Conservation (phyloP, 2,329 filamentous ascomycete genomes). For the Exserohilum turcica region DNA sequence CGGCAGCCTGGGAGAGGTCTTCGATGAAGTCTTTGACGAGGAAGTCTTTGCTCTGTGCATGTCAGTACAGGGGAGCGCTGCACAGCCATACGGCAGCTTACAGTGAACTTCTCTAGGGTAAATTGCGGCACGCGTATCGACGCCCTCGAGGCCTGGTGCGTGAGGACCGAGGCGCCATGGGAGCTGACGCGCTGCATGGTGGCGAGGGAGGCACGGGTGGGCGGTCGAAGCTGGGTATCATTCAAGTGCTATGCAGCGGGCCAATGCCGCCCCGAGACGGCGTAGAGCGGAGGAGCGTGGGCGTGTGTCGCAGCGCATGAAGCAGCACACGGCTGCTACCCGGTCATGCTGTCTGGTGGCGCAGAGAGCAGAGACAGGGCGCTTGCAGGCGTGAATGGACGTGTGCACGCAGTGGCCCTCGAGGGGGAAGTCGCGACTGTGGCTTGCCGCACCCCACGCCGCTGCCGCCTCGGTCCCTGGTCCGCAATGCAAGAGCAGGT, state of each 20-base stretch:
- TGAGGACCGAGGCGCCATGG: slow-evolving; percentile 52
- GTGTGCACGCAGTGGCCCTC: background rate
- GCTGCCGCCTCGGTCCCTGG: slow-evolving; percentile 21
- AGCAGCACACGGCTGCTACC: background rate
- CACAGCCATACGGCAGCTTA: slow-evolving; percentile 21
- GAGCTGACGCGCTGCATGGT: slow-evolving; percentile 45
- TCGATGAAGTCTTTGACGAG: slow-evolving; percentile 99
- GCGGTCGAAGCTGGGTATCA: slow-evolving; percentile 2
- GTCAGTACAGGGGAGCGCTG: slow-evolving; percentile 14
- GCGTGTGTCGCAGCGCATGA: slow-evolving; percentile 21
- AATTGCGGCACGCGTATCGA: slow-evolving; percentile 67
- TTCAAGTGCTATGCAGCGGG: slow-evolving; percentile 14
- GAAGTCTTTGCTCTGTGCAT: slow-evolving; percentile 68
- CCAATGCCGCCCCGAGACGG: slow-evolving; percentile 14
- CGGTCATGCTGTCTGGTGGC: background rate
- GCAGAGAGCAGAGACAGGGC: background rate
- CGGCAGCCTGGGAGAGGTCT: slow-evolving; percentile 81
- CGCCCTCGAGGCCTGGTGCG: slow-evolving; percentile 46
- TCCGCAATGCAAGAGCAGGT: slow-evolving; percentile 14
- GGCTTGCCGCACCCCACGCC: slow-evolving; percentile 37
- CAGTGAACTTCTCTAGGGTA: slow-evolving; percentile 74
- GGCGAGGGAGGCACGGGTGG: background rate
- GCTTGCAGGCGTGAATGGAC: background rate
- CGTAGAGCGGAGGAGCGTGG: slow-evolving; percentile 19
- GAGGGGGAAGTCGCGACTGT: slow-evolving; percentile 18